Percentiles rank a stretch among this genome's conserved stretches.
Conservation (phyloP, 305 asterid genomes). For the Stenogyne calaminthoides region DNA sequence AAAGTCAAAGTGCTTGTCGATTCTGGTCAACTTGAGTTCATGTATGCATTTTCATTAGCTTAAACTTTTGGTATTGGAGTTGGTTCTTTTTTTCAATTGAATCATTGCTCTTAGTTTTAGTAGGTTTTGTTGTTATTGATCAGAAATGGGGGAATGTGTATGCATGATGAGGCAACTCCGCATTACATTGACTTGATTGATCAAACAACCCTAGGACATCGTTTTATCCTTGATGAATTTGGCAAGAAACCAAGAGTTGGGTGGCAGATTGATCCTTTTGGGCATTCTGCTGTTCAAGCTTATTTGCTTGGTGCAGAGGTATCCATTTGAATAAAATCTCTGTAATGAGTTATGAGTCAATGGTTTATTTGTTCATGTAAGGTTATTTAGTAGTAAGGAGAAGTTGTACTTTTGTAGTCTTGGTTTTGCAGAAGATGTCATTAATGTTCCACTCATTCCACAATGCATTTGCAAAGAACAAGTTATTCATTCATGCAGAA, state of each 20-base stretch:
- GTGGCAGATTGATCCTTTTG: constrained; percentile 95
- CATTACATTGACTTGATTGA: constrained; percentile 88
- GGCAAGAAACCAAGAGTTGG: constrained; percentile 72
- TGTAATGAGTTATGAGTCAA: constrained; percentile 6
- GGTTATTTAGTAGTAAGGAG: not conserved
- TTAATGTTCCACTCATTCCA: constrained; percentile 3
- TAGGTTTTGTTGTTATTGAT: constrained; percentile 19
- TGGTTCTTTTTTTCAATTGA: not conserved
- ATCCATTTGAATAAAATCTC: constrained; percentile 5
- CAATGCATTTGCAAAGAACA: not conserved
- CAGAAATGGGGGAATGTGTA: constrained; percentile 92
- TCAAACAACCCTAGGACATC: constrained; percentile 83
- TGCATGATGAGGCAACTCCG: constrained; percentile 92
- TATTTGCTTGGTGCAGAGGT: constrained; percentile 92
- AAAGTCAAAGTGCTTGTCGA: constrained; percentile 67
- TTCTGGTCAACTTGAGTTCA: constrained; percentile 88
- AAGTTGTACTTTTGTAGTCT: not conserved
- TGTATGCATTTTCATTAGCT: constrained; percentile 37
- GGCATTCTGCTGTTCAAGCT: constrained; percentile 90
- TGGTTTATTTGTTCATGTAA: not conserved
- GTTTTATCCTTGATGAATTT: constrained; percentile 61
- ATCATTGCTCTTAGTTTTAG: not conserved
- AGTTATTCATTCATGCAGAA: constrained; percentile 4
- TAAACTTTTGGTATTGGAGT: not conserved
- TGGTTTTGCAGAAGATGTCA: constrained; percentile 13